Evolutionary conservation across 2,329 filamentous ascomycete species (phyloP), one percentile per base, ranked within the genome.

Genomic region (Lasiodiplodia sp.): DNA sequence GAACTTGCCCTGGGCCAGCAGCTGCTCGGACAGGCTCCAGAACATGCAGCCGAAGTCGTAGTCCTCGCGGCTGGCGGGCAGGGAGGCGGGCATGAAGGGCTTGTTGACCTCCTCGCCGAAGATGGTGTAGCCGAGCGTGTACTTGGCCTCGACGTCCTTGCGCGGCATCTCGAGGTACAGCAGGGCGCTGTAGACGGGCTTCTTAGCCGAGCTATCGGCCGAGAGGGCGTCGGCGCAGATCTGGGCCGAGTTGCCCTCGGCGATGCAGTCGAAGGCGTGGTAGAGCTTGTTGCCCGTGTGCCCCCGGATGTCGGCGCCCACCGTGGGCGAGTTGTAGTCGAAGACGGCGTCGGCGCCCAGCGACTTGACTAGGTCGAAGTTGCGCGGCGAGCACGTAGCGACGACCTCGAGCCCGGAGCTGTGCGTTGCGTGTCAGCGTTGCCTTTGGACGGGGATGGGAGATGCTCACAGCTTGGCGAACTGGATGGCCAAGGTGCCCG

Each of bases 201-300:
- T 70, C 16, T 71, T 66, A 2, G 34, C 34, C 16, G 47, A 18
- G 14, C 28, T 28, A 14, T 68, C 55, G n/a, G 69, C 69, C 3
- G 77, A 79, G 53, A 87, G 75, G 11, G 83, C 79, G 1, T 76
- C 75, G 38, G 80, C 79, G 73, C 79, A 81, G 69, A 84, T 81
- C 21, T 75, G 72, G 18, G 77, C 75, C 3, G 77, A 80, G 10
- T 68, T 56, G 25, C 76, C 75, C 70, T 83, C 80, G 38, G 80
- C 75, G 67, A 87, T 84, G 69, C 82, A 85, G 74, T 88, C 86
- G 47, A 86, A 81, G 4, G 77, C 84, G 31, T 83, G 75, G 16
- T 74, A 74, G 3, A 88, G 76, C 37, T 74, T 76, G 74, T 84
- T 79, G 3, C 81, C 76, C 11, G 83, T 84, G 64, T 78, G 78